Conservation (phyloP, 1,284 basidiomycete genomes). For the Ceratobasidium sp. region DNA sequence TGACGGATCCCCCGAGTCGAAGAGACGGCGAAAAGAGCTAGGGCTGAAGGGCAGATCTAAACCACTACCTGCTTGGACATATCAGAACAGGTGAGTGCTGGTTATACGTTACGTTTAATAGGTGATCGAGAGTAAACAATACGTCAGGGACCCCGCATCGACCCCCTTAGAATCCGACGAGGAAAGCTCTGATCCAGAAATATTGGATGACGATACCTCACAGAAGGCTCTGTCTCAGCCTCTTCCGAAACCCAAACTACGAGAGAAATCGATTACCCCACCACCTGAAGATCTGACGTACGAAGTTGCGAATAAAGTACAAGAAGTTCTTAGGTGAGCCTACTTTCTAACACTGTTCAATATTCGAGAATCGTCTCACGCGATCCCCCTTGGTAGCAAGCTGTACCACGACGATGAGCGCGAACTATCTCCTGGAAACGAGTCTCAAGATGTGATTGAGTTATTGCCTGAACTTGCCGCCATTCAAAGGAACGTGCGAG, state of each 20-base stretch:
- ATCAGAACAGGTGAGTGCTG: slow-evolving; percentile 12
- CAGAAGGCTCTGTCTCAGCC: slow-evolving; percentile 19
- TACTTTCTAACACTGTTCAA: neutral
- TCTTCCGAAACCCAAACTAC: slow-evolving; percentile 33
- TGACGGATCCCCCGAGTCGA: slow-evolving; percentile 35
- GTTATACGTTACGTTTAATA: neutral
- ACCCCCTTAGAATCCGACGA: slow-evolving; percentile 21
- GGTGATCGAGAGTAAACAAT: neutral
- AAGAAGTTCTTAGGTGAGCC: slow-evolving; percentile 24
- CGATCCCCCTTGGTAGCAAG: slow-evolving; percentile 3
- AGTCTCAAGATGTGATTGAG: slow-evolving; percentile 40
- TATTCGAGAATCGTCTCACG: neutral
- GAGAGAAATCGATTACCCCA: slow-evolving; percentile 42
- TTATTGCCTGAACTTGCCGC: slow-evolving; percentile 40
- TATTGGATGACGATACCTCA: slow-evolving; percentile 28
- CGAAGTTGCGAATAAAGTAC: slow-evolving; percentile 27
- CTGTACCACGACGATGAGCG: slow-evolving; percentile 35
- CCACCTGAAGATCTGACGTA: slow-evolving; percentile 32
- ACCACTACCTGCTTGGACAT: slow-evolving; percentile 38
- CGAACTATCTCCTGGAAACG: slow-evolving; percentile 24
- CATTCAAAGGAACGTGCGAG: slow-evolving; percentile 41
- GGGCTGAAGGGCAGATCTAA: slow-evolving; percentile 21
- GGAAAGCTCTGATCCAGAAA: slow-evolving; percentile 38
- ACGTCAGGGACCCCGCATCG: neutral
- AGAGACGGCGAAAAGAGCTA: slow-evolving; percentile 26